Evolutionary conservation across 2,329 filamentous ascomycete genomes (phyloP).

Genomic region (Anisogramma anomala): DNA sequence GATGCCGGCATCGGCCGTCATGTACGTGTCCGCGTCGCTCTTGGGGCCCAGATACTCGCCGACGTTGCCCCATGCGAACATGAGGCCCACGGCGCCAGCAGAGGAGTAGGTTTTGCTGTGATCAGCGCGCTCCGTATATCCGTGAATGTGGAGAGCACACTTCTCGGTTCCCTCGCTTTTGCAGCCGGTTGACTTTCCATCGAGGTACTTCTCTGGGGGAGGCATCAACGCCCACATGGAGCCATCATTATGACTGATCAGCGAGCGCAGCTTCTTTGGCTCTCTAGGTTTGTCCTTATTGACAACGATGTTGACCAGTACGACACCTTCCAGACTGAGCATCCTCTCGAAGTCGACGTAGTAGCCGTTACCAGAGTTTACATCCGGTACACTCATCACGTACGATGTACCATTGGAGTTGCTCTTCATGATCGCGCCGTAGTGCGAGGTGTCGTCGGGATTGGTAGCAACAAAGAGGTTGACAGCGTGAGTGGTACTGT

Average conservation of each 20-base stretch:
- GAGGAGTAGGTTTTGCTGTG: slow-evolving; percentile 80
- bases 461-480: slow-evolving; percentile 87
- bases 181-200: slow-evolving; percentile 64
- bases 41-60: slow-evolving; percentile 54
- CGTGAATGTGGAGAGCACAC: slow-evolving; percentile 85
- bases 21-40: slow-evolving; percentile 75
- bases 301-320: slow-evolving; percentile 71
- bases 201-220: slow-evolving; percentile 58
- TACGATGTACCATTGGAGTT: slow-evolving; percentile 98
- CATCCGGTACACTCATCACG: slow-evolving; percentile 65
- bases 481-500: slow-evolving; percentile 87
- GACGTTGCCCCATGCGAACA: slow-evolving; percentile 88
- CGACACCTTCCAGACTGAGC: slow-evolving; percentile 80
- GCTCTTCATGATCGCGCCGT: slow-evolving; percentile 88
- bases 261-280: slow-evolving; percentile 72
- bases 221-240: slow-evolving; percentile 70
- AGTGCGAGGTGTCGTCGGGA: slow-evolving; percentile 50
- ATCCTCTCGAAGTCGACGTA: slow-evolving; percentile 97
- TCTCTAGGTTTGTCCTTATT: slow-evolving; percentile 57
- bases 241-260: slow-evolving; percentile 95
- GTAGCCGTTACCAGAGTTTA: slow-evolving; percentile 66
- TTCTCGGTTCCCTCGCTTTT: slow-evolving; percentile 41
- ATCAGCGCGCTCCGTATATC: slow-evolving; percentile 83
- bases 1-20: slow-evolving; percentile 83
- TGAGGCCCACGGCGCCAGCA: slow-evolving; percentile 73